Evolutionary conservation across 2,329 filamentous ascomycete genomes (phyloP).

Genomic region (Ceratocystis diversiconidia): DNA sequence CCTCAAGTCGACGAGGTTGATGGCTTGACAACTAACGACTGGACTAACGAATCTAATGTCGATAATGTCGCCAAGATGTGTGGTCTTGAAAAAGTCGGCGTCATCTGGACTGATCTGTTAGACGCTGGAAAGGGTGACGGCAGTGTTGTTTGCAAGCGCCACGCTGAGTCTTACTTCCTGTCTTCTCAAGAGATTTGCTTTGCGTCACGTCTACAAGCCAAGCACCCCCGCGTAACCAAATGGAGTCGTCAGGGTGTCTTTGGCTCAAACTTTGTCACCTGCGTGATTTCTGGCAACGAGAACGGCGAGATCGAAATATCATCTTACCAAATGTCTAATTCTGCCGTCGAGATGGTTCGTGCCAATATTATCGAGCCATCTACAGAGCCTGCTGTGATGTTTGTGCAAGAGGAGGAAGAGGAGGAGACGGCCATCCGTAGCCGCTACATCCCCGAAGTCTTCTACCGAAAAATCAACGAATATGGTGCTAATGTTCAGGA

Average conservation of each 20-base stretch:
- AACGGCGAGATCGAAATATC: slow-evolving; percentile 77
- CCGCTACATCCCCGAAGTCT: slow-evolving; percentile 92
- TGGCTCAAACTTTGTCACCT: slow-evolving; percentile 94
- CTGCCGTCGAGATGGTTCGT: slow-evolving; percentile 90
- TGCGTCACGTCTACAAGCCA: slow-evolving; percentile 72
- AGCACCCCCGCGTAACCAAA: slow-evolving; percentile 78
- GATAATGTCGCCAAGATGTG: slow-evolving; percentile 69
- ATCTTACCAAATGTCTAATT: slow-evolving; percentile 88
- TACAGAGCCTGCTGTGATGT: slow-evolving; percentile 82
- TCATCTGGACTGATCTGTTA: slow-evolving; percentile 87
- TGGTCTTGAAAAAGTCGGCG: slow-evolving; percentile 74
- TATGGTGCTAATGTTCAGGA: slow-evolving; percentile 93
- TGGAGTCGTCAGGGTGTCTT: slow-evolving; percentile 94
- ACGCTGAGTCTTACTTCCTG: slow-evolving; percentile 87
- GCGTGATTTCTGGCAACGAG: slow-evolving; percentile 85
- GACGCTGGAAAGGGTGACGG: slow-evolving; percentile 72
- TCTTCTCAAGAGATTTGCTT: slow-evolving; percentile 87
- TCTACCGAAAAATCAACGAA: slow-evolving; percentile 90
- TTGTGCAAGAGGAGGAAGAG: slow-evolving; percentile 84
- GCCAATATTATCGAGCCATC: slow-evolving; percentile 92
- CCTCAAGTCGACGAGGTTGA: slow-evolving; percentile 82
- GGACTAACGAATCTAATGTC: slow-evolving; percentile 71
- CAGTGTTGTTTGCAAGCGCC: slow-evolving; percentile 83
- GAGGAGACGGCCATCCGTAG: slow-evolving; percentile 32
- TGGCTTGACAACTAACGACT: slow-evolving; percentile 70